phyloP scores from a whole-genome alignment of 2,329 filamentous ascomycete species.

The Capronia coronata region DNA sequence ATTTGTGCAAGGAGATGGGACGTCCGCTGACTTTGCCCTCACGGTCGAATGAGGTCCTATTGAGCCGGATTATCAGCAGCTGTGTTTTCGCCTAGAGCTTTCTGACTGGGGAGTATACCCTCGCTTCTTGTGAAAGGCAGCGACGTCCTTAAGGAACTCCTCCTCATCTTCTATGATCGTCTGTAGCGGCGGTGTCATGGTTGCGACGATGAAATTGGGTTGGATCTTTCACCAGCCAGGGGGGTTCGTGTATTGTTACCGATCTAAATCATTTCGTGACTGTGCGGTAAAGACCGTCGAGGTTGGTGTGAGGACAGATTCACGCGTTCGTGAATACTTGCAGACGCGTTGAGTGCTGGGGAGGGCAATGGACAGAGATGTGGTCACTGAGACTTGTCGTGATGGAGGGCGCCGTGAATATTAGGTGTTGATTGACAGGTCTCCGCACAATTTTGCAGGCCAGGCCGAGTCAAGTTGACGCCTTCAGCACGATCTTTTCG shows the following conservation, averaged over 20 bases:
- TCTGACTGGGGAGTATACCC: conserved; percentile 45
- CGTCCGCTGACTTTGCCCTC: conserved; percentile 74
- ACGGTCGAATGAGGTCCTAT: conserved; percentile 64
- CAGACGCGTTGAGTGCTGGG: not conserved
- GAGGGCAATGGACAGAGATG: not conserved
- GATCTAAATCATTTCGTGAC: not conserved
- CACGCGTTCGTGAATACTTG: not conserved
- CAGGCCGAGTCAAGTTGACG: not conserved
- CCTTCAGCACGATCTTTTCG: not conserved
- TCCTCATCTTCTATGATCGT: conserved; percentile 55
- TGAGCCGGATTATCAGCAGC: conserved; percentile 6
- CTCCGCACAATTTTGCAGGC: not conserved
- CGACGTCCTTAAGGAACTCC: conserved; percentile 68
- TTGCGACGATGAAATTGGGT: not conserved
- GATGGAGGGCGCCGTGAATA: not conserved
- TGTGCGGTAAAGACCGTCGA: not conserved
- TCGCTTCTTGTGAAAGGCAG: conserved; percentile 68
- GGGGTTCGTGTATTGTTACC: not conserved
- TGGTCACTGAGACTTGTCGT: not conserved
- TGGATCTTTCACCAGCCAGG: not conserved
- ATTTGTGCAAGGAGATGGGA: conserved; percentile 67
- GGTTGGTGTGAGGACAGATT: not conserved
- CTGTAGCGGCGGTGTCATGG: conserved; percentile 15
- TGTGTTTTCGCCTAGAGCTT: not conserved
- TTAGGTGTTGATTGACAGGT: not conserved